Conservation (phyloP, 129 eudicot species). For the Logfia minima region DNA sequence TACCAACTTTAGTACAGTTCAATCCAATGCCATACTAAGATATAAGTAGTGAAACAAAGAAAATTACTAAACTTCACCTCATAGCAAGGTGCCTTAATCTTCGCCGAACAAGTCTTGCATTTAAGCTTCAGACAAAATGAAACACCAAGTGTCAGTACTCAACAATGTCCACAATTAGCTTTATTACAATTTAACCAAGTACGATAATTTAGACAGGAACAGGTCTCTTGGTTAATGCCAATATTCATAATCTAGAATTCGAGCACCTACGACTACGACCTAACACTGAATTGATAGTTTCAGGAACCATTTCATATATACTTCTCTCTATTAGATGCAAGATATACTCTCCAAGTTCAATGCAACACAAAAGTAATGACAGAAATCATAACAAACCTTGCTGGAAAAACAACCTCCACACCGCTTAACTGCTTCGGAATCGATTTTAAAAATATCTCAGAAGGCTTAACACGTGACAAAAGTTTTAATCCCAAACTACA, state of each 20-base stretch:
- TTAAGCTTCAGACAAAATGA: constrained; percentile 57
- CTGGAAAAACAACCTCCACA: constrained; percentile 70
- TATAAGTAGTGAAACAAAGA: not conserved
- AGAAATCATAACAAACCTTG: constrained; percentile 57
- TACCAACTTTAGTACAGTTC: not conserved
- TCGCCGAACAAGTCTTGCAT: constrained; percentile 88
- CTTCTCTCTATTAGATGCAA: not conserved
- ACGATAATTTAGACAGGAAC: not conserved
- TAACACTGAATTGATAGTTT: not conserved
- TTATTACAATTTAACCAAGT: constrained; percentile 3
- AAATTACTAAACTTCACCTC: constrained; percentile 52
- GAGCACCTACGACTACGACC: not conserved
- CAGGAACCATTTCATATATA: not conserved
- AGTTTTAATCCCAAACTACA: constrained; percentile 74
- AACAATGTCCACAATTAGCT: constrained; percentile 11
- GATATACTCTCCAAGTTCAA: not conserved
- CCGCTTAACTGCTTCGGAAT: constrained; percentile 70
- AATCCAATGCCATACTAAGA: not conserved
- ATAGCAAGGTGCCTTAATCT: constrained; percentile 86
- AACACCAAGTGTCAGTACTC: constrained; percentile 23
- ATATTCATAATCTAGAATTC: not conserved
- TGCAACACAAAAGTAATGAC: not conserved
- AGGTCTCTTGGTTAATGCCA: not conserved
- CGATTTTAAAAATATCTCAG: constrained; percentile 90
- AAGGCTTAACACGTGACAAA: constrained; percentile 88